Conservation (phyloP, 257 asterid genomes). For the Rauvolfia tetraphylla region DNA sequence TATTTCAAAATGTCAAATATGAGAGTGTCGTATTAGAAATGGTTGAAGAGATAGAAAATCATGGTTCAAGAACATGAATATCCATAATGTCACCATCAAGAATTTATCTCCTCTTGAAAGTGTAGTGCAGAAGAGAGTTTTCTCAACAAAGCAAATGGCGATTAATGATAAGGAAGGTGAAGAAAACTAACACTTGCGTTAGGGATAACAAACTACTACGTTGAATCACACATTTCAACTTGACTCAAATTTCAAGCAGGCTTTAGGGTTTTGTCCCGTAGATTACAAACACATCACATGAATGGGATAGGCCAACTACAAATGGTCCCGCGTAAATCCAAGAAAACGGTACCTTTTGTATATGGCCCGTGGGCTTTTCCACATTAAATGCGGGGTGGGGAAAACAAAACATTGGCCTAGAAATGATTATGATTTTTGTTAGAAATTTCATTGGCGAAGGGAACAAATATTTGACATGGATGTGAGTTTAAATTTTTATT, state of each 20-base stretch:
- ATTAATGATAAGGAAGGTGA: slow-evolving; percentile 6
- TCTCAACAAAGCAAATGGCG: slow-evolving; percentile 4
- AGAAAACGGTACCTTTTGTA: background rate
- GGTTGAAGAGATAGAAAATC: background rate
- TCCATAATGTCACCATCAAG: background rate
- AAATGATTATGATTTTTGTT: background rate
- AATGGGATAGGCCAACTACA: background rate
- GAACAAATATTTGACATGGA: too few relatives aligned
- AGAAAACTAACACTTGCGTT: background rate
- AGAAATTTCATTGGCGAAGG: too few relatives aligned
- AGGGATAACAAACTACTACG: background rate
- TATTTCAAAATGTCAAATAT: too few relatives aligned
- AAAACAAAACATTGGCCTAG: background rate
- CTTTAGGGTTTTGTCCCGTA: background rate
- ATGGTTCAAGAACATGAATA: background rate
- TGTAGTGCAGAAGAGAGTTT: background rate
- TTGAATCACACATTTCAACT: background rate
- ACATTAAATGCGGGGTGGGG: background rate
- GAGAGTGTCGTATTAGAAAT: too few relatives aligned
- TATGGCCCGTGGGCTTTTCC: slow-evolving; percentile 13
- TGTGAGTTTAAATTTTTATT: too few relatives aligned
- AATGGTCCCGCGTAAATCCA: background rate
- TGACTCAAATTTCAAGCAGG: background rate
- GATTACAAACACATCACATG: slow-evolving; percentile 7
- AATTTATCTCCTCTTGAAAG: background rate